Base-by-base conservation (phyloP, 2,329 filamentous ascomycete species). In the Diaporthe batatas region DNA sequence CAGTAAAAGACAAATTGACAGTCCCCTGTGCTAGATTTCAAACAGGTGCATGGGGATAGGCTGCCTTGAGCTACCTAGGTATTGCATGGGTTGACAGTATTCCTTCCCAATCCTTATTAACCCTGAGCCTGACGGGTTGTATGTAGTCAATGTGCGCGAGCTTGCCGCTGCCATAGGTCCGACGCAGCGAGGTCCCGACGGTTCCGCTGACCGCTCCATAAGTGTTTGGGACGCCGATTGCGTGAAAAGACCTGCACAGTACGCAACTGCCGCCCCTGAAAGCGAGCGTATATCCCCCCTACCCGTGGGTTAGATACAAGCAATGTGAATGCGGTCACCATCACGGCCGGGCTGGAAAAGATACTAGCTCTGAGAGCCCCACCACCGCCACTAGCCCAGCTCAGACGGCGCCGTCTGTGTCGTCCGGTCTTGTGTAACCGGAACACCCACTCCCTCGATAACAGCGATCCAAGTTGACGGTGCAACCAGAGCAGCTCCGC, bases 261-360 rank as follows among this genome's bases (percentile, higher is more conserved):
- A 36, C 34, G 10, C 34, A 36, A 36, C 8, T 36, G 34, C 34
- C 8, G 12, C 34, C 12, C 34, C 34, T 11, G 12, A 11, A 36
- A 36, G 7, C 34, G 6, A 4, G 64, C 44, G 6, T n/a, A 42
- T 23, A 12, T 14, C 54, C 25, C 16, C 69, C 53, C 49, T 51
- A 36, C 34, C 10, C 34, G 8, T 44, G 53, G 34, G n/a, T n/a
- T n/a, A n/a, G 21, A 39, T 29, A 47, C 64, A 44, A 25, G 36
- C 25, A 72, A 55, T n/a, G 16, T 69, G 21, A 49, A 47, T 5
- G 21, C 55, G 14, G 64, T 69, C 32, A 69, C 71, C 7, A 64
- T 72, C 65, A 72, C 71, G 7, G 71, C 71, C 23, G 71, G 71
- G 1, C 47, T 72, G 55, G 71, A 72, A 0, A 39, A 55, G 18